A percentile compares a stretch with the other conserved stretches of the same genome.
Evolutionary conservation across 352 stramenopile species (phyloP).

Genomic region (Globisporangium parvum): DNA sequence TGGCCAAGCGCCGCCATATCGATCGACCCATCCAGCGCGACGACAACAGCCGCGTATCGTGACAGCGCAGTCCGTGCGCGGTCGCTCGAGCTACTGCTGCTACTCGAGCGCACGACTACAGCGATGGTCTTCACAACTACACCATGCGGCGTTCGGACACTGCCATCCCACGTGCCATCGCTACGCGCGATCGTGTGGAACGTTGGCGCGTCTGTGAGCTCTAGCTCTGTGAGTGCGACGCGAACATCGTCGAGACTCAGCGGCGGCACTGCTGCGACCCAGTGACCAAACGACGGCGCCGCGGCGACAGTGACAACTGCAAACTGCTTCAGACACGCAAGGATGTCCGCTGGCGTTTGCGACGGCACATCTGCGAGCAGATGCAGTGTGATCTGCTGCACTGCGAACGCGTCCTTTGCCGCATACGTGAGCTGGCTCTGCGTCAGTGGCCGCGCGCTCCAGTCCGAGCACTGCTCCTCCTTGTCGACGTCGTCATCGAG

Average conservation of each 20-base stretch:
- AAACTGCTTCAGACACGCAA: conserved; percentile 16
- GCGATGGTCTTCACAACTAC: conserved; percentile 67
- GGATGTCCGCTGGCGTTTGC: background rate
- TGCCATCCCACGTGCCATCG: conserved; percentile 12
- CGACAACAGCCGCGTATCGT: conserved; percentile 40
- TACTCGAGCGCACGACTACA: conserved; percentile 20
- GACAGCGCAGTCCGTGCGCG: background rate
- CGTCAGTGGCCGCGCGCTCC: conserved; percentile 36
- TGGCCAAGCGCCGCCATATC: conserved; percentile 35
- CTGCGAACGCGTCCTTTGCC: conserved; percentile 44
- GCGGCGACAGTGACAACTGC: conserved; percentile 12
- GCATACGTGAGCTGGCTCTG: conserved; percentile 42
- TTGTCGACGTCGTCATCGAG: conserved; percentile 43
- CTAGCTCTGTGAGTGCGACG: conserved; percentile 19
- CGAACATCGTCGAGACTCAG: conserved; percentile 27
- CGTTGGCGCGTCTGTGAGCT: conserved; percentile 13
- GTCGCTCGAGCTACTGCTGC: background rate
- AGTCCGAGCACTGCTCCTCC: conserved; percentile 62
- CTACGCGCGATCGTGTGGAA: conserved; percentile 22
- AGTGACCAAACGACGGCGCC: conserved; percentile 12
- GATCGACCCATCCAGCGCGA: conserved; percentile 44
- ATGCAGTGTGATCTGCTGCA: conserved; percentile 35
- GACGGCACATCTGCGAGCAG: conserved; percentile 35
- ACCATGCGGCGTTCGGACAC: conserved; percentile 12
- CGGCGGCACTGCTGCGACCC: conserved; percentile 14